Evolutionary conservation across 305 asterid genomes (phyloP), one percentile per base, ranked within the genome.

Genomic region (Fraxinus greggii): DNA sequence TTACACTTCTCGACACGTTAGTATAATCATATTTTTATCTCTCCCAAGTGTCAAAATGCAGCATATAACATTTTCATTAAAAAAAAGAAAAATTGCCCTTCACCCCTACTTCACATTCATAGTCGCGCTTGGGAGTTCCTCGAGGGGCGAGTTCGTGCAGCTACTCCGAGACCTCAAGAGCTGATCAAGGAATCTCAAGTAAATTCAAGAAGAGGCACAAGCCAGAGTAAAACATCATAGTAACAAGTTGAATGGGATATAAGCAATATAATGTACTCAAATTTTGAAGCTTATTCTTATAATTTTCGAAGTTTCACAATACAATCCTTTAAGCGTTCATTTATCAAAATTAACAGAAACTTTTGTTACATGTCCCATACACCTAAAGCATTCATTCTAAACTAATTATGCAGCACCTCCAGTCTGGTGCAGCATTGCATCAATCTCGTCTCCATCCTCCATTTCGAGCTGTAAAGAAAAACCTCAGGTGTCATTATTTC

Each of bases 391-490:
- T 19, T 56, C 28, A 56, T 56, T n/a, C 67, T 19, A 5, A 6
- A 56, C 59, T 8, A 28, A 6, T 23, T 85, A 70, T 56, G 2
- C 56, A 31, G 23, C 33, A 26, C 88, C 85, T 67, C 88, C 88
- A 21, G 88, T 85, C 75, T 83, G 90, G 48, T 87, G 90, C 81
- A 87, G 82, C 88, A 87, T 87, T 12, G 88, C 90, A 70, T 85
- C 90, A 15, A 87, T 85, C 15, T 87, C 90, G 73, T 87, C 90
- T 0, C 85, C 87, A 29, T 87, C 88, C 35, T 87, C 86, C 90
- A 87, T 83, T 38, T 81, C 83, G 2, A 85, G 83, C 88, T 87
- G 81, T 13, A 63, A 5, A 21, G 63, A 17, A 72, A 0, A 31
- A 54, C 3, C 6, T 13, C 17, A 65, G 0, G 24, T 23, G 15